Evolutionary conservation across 352 stramenopile species (phyloP).

Genomic region (Peronospora tabacina): DNA sequence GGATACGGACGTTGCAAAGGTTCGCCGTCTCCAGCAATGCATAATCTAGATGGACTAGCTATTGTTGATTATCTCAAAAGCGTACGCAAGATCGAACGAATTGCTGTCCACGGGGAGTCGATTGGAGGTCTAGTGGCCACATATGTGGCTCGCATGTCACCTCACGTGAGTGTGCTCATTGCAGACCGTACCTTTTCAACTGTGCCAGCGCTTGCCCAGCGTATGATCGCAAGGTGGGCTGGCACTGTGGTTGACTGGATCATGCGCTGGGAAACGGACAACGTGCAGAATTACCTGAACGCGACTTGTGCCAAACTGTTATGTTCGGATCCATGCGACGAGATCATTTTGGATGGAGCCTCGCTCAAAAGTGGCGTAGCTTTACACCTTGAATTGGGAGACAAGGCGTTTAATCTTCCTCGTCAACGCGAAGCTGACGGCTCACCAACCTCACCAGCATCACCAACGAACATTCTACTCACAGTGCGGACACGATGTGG

Average conservation of each 20-base stretch:
- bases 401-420: slow-evolving; percentile 33
- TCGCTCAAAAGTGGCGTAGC: slow-evolving; percentile 80
- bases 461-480: slow-evolving; percentile 6
- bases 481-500: slow-evolving; percentile 11
- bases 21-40: slow-evolving; percentile 42
- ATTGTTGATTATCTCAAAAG: slow-evolving; percentile 65
- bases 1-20: slow-evolving; percentile 73
- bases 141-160: slow-evolving; percentile 50
- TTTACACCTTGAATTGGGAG: slow-evolving; percentile 51
- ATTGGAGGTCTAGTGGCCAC: slow-evolving; percentile 76
- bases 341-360: slow-evolving; percentile 76
- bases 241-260: slow-evolving; percentile 51
- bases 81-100: slow-evolving; percentile 40
- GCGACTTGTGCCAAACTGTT: slow-evolving; percentile 72
- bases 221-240: slow-evolving; percentile 70
- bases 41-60: slow-evolving; percentile 66
- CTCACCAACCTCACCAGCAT: slow-evolving; percentile 5
- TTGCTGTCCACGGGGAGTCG: slow-evolving; percentile 78
- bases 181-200: slow-evolving; percentile 78
- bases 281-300: slow-evolving; percentile 61
- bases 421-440: slow-evolving; percentile 21
- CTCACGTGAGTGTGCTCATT: slow-evolving; percentile 57
- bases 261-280: slow-evolving; percentile 80
- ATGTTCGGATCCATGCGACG: slow-evolving; percentile 73
- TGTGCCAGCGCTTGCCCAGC: slow-evolving; percentile 66